Percentiles rank a stretch among this genome's conserved stretches.
These are phyloP conservation scores for Neltuma alba DNA, from an alignment of 306 rosid genomes.

Conservation along the genomic window DNA sequence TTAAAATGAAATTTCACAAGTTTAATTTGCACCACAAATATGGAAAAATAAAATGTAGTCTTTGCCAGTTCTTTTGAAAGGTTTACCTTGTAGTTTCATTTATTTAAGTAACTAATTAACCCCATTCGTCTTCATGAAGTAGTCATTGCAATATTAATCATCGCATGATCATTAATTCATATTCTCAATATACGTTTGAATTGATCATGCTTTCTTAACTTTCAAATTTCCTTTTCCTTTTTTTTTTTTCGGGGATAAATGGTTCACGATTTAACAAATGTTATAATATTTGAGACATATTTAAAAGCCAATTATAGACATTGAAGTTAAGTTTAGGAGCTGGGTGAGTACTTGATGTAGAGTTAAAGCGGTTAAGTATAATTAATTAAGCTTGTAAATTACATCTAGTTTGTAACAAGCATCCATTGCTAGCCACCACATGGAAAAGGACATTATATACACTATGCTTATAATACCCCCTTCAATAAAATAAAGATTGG, in stretches of 20 bases:
- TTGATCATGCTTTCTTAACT: too few relatives aligned
- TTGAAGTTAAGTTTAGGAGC: too few relatives aligned
- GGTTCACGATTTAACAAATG: neutral
- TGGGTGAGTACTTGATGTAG: too few relatives aligned
- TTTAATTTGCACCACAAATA: too few relatives aligned
- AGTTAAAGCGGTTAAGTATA: neutral
- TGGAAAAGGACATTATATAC: neutral
- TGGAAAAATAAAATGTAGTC: neutral
- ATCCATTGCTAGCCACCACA: neutral
- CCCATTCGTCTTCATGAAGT: too few relatives aligned
- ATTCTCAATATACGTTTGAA: too few relatives aligned
- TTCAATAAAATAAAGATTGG: too few relatives aligned
- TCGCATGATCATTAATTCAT: too few relatives aligned
- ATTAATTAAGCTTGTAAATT: conserved; percentile 1
- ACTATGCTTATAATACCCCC: neutral
- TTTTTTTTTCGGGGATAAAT: neutral
- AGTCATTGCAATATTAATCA: too few relatives aligned
- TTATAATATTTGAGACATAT: neutral
- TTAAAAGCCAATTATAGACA: too few relatives aligned
- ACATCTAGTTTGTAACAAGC: neutral
- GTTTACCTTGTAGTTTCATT: neutral
- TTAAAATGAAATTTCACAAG: too few relatives aligned
- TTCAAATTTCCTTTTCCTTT: too few relatives aligned
- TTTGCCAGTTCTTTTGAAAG: neutral
- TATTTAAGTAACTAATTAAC: neutral